Evolutionary conservation across 306 rosid genomes (phyloP).

Genomic region (Vigna nakashimae): DNA sequence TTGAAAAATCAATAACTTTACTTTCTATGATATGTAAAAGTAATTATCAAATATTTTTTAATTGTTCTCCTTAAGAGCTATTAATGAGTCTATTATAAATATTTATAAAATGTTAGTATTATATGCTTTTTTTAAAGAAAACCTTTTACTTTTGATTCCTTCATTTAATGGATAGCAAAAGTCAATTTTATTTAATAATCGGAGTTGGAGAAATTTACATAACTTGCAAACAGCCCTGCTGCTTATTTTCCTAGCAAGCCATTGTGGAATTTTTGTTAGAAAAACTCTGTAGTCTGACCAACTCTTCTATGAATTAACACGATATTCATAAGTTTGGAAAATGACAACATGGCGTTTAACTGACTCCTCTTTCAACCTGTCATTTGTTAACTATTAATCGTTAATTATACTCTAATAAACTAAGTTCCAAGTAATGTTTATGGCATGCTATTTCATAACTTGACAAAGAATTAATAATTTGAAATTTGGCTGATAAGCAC

Average conservation of each 20-base stretch:
- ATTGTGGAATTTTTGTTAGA: neutral
- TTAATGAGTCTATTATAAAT: too few relatives aligned
- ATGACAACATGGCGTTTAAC: slow-evolving; percentile 16
- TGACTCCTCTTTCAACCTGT: neutral
- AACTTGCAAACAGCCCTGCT: neutral
- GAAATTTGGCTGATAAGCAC: slow-evolving; percentile 7
- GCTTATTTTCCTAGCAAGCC: neutral
- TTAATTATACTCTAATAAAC: neutral
- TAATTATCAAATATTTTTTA: too few relatives aligned
- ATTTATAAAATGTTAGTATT: too few relatives aligned
- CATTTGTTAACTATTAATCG: neutral
- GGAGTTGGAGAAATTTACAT: neutral
- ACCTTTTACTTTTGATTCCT: neutral
- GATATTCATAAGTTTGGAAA: neutral
- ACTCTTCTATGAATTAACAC: slow-evolving; percentile 4
- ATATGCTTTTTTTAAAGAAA: neutral
- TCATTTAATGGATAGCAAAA: neutral
- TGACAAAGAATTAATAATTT: neutral
- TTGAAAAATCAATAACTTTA: too few relatives aligned
- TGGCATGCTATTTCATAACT: neutral
- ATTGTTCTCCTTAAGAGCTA: too few relatives aligned
- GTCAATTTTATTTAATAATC: neutral
- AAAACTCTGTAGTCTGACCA: neutral
- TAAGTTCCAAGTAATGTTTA: neutral
- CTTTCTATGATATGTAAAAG: too few relatives aligned